Percentiles rank a stretch among this genome's conserved stretches.
Conservation (phyloP, 768 basidiomycete species). For the Lentinula guzmanii region DNA sequence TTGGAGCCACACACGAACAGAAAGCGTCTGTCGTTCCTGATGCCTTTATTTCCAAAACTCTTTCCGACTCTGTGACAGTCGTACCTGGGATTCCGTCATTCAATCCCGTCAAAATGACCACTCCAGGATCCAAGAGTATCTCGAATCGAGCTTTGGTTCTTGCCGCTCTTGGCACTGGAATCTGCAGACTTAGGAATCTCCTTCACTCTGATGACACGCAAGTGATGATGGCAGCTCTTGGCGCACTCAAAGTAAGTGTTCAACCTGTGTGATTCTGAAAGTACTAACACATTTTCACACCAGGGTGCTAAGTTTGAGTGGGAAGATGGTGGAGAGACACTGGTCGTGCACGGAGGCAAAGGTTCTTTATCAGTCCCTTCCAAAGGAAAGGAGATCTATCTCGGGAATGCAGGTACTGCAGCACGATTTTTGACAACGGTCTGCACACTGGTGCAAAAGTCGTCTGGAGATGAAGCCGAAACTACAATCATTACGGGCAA, state of each 20-base stretch:
- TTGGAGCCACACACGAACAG: constrained; percentile 89
- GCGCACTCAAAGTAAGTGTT: constrained; percentile 69
- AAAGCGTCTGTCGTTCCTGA: constrained; percentile 86
- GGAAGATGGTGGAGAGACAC: constrained; percentile 95
- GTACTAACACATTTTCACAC: background rate
- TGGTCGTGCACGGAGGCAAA: constrained; percentile 84
- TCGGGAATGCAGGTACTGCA: constrained; percentile 96
- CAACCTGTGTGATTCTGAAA: constrained; percentile 1
- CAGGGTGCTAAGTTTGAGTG: constrained; percentile 90
- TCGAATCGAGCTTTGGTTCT: constrained; percentile 92
- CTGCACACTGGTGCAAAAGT: constrained; percentile 73
- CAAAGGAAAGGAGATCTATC: constrained; percentile 84
- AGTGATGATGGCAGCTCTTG: constrained; percentile 96
- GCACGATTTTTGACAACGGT: constrained; percentile 97
- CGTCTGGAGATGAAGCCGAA: constrained; percentile 28
- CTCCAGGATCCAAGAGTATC: constrained; percentile 95
- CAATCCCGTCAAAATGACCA: constrained; percentile 67
- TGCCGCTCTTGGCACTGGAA: constrained; percentile 86
- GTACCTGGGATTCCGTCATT: constrained; percentile 59
- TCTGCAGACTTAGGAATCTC: constrained; percentile 82
- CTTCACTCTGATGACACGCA: constrained; percentile 98
- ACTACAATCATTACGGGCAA: constrained; percentile 92
- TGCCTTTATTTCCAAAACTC: constrained; percentile 71
- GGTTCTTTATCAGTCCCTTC: constrained; percentile 75
- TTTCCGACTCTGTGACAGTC: constrained; percentile 77